Base-by-base conservation (phyloP, 192 early-diverging fungal species). In the Coemansia javaensis region DNA sequence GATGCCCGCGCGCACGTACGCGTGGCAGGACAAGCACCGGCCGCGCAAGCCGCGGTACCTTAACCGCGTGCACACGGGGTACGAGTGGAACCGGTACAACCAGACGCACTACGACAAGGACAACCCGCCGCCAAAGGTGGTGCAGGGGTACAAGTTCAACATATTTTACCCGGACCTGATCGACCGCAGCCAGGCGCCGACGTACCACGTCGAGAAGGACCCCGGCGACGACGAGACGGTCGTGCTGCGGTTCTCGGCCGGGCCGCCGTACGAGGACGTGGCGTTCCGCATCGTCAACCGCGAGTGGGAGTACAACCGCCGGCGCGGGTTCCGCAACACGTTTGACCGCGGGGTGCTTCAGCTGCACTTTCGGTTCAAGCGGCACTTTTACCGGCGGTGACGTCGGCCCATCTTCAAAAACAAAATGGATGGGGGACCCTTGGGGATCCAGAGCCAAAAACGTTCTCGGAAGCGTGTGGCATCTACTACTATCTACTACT, bases 61-160 rank as follows among this genome's bases (percentile, higher is more conserved):
- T 50, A 99, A 99, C 78, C 85, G 92, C 36, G 93, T 99, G 20
- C 90, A 95, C 47, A 94, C 91, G 0, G 96, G 96, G 25, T 97
- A 94, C 53, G 94, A 97, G 67, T 99, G 96, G 96, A 99, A 97
- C 81, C 94, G 97, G 78, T 99, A 97, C 57, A 99, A 99, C 54
- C 91, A 93, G 56, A 94, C 90, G 5, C 96, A 99, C 68, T 99
- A 99, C 71, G 92, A 95, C 54, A 77, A 79, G 45, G 94, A 97
- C 56, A 99, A 99, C 40, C 94, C 94, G 9, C 96, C 96, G 32
- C 96, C 96, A 15, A 99, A 97, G 77, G 84, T 87, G 28, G 92
- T 94, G 2, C 91, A 96, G 66, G 93, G 94, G 0, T 98, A 96
- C 81, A 94, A 93, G 75, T 94, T 95, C 76, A 97, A 97, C 71